Evolutionary conservation across 2,329 filamentous ascomycete genomes (phyloP).

Genomic region (Lecanicillium sp.): DNA sequence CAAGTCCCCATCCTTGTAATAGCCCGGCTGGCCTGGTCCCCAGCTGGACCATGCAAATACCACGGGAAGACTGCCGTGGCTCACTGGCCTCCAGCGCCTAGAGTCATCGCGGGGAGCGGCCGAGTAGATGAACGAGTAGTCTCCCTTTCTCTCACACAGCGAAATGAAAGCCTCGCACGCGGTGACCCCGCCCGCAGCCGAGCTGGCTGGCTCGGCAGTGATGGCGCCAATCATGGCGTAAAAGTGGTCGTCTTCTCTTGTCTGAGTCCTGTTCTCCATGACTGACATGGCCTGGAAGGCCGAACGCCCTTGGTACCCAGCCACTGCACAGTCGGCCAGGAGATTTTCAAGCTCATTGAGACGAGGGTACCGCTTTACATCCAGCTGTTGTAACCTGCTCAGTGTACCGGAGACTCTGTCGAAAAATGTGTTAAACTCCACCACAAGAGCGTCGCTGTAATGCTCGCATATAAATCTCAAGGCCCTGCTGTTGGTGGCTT

Average conservation of each 20-base stretch:
- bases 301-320: background rate
- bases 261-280: background rate
- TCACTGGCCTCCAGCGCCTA: background rate
- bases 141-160: background rate
- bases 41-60: background rate
- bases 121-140: background rate
- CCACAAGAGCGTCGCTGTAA: background rate
- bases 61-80: background rate
- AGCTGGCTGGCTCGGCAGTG: background rate
- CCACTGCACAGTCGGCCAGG: conserved; percentile 2
- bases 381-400: conserved; percentile 16
- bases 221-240: background rate
- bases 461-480: background rate
- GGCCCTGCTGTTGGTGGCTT: background rate
- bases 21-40: background rate
- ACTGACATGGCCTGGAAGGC: background rate
- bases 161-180: background rate
- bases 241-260: background rate
- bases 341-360: conserved; percentile 23
- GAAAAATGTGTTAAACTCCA: background rate
- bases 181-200: background rate
- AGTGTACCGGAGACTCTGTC: too few species aligned
- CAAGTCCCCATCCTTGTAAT: background rate
- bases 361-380: conserved; percentile 23
- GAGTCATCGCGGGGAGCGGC: background rate